Percentiles rank a stretch among this genome's conserved stretches.
Conservation (phyloP, 2,329 filamentous ascomycete genomes). For the Tolypocladium tropicale region DNA sequence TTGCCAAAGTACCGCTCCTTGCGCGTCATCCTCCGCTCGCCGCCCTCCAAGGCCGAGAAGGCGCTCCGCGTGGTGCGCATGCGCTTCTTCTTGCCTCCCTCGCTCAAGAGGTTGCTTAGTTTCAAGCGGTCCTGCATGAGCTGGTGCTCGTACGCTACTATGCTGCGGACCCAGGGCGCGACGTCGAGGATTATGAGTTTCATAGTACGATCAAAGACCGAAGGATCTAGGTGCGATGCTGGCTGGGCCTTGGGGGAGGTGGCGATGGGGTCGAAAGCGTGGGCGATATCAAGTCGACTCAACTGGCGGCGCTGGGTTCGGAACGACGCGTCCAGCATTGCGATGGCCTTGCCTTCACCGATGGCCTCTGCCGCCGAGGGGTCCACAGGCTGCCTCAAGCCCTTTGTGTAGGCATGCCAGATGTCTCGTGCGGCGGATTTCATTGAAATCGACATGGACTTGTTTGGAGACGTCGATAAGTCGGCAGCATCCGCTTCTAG, state of each 20-base stretch:
- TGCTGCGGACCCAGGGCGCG: constrained; percentile 81
- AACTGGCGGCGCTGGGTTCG: constrained; percentile 18
- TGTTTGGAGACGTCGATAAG: constrained; percentile 16
- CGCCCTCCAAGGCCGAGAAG: constrained; percentile 67
- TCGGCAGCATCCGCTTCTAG: constrained; percentile 32
- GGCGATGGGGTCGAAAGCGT: constrained; percentile 53
- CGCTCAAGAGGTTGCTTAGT: constrained; percentile 51
- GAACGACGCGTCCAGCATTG: constrained; percentile 28
- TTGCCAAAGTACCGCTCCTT: constrained; percentile 63
- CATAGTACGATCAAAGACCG: constrained; percentile 66
- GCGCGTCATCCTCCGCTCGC: constrained; percentile 54
- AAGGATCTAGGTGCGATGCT: constrained; percentile 45
- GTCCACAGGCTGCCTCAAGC: background rate
- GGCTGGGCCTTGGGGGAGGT: constrained; percentile 31
- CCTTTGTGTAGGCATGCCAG: constrained; percentile 3
- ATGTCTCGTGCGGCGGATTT: constrained; percentile 17
- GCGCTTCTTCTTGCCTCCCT: constrained; percentile 41
- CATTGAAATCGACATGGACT: constrained; percentile 16
- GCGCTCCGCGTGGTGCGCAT: constrained; percentile 64
- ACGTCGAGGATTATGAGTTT: constrained; percentile 62
- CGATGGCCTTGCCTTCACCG: constrained; percentile 21
- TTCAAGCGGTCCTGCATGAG: constrained; percentile 58
- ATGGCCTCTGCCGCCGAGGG: constrained; percentile 14
- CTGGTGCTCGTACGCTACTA: constrained; percentile 64
- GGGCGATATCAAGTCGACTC: constrained; percentile 40